Evolutionary conservation across 352 stramenopile species (phyloP).

Genomic region (Phytopythium helicoides): DNA sequence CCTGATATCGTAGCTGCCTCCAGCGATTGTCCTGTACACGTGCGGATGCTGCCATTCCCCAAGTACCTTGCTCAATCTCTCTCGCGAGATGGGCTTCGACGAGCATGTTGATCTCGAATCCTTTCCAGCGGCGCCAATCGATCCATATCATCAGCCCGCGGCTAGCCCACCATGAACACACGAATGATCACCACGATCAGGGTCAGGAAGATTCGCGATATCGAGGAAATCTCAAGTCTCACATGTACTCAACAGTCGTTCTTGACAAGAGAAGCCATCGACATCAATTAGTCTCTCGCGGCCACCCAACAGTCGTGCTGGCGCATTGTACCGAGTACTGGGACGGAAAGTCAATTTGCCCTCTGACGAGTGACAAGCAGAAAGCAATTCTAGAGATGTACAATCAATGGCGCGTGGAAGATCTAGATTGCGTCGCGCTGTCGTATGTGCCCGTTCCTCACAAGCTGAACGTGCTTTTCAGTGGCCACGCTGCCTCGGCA

Average conservation of each 20-base stretch:
- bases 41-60: slow-evolving; percentile 82
- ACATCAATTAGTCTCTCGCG: slow-evolving; percentile 74
- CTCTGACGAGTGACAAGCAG: slow-evolving; percentile 75
- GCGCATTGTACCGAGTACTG: slow-evolving; percentile 84
- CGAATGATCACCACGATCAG: slow-evolving; percentile 83
- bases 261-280: slow-evolving; percentile 77
- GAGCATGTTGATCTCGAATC: slow-evolving; percentile 52
- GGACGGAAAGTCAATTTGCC: slow-evolving; percentile 87
- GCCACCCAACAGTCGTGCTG: slow-evolving; percentile 69
- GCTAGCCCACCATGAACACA: slow-evolving; percentile 80
- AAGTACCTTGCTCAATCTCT: slow-evolving; percentile 79
- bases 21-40: slow-evolving; percentile 77
- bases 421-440: slow-evolving; percentile 82
- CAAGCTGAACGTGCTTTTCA: slow-evolving; percentile 67
- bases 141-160: slow-evolving; percentile 84
- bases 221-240: slow-evolving; percentile 80
- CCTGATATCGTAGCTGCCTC: slow-evolving; percentile 63
- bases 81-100: slow-evolving; percentile 80
- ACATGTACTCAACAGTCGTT: slow-evolving; percentile 85
- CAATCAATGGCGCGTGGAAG: slow-evolving; percentile 86
- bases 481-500: slow-evolving; percentile 11
- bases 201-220: slow-evolving; percentile 83
- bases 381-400: slow-evolving; percentile 86
- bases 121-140: slow-evolving; percentile 67
- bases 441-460: slow-evolving; percentile 77